A percentile compares a stretch with the other conserved stretches of the same genome.
Evolutionary conservation across 257 asterid species (phyloP).

Genomic region (Fraxinus americana): DNA sequence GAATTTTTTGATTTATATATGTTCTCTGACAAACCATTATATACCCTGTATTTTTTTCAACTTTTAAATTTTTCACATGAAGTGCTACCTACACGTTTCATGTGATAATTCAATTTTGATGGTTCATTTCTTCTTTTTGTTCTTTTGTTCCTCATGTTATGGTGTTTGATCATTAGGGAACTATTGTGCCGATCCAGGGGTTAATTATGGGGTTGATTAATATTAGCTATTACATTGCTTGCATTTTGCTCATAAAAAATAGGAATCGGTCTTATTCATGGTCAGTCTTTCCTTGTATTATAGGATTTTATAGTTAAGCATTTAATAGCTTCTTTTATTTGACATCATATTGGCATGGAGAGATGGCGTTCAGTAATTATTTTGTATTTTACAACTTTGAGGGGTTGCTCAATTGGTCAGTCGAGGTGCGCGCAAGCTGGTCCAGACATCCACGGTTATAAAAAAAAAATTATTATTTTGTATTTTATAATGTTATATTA

Average conservation of each 20-base stretch:
- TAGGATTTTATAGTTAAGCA: not conserved
- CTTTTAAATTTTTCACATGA: not conserved
- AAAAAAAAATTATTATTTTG: too few species aligned
- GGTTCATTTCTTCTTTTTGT: not conserved
- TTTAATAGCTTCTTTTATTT: not conserved
- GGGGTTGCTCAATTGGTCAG: too few species aligned
- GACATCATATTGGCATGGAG: not conserved
- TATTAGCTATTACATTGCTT: not conserved
- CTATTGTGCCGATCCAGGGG: not conserved
- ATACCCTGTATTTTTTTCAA: not conserved
- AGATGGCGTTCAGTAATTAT: not conserved
- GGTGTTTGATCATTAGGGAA: not conserved
- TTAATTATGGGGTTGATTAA: not conserved
- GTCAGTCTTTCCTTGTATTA: not conserved
- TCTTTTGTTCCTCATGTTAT: not conserved
- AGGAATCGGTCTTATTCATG: not conserved
- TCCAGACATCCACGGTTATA: too few species aligned
- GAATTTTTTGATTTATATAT: not conserved
- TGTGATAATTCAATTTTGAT: not conserved
- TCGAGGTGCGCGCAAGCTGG: too few species aligned
- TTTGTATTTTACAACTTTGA: not conserved
- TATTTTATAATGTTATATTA: too few species aligned
- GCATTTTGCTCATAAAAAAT: not conserved
- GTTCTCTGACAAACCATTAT: not conserved
- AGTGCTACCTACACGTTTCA: not conserved